Conservation (phyloP, 495 filamentous ascomycete species). For the Aspergillus sclerotioniger region DNA sequence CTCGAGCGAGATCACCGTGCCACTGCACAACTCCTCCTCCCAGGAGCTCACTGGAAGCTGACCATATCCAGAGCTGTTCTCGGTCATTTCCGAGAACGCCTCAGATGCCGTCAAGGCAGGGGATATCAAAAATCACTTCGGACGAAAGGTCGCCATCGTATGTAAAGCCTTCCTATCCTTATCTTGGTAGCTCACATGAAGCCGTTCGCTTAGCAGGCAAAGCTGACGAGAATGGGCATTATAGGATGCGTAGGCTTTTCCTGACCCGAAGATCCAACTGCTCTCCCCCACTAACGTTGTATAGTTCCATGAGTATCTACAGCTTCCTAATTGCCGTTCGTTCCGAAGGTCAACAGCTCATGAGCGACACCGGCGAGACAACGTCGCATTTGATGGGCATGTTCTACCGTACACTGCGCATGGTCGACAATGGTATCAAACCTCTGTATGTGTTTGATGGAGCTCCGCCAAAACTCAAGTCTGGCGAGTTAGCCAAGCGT, state of each 20-base stretch:
- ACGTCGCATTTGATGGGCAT: slow-evolving; percentile 98
- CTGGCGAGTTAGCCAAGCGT: slow-evolving; percentile 90
- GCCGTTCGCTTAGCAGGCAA: not conserved
- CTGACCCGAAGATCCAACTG: slow-evolving; percentile 1
- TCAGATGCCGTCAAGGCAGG: slow-evolving; percentile 92
- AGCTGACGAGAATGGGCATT: slow-evolving; percentile 17
- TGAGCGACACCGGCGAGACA: slow-evolving; percentile 88
- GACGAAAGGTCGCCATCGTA: slow-evolving; percentile 95
- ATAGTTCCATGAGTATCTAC: slow-evolving; percentile 97
- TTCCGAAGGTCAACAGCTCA: slow-evolving; percentile 93
- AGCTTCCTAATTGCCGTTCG: slow-evolving; percentile 97
- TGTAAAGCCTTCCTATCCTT: slow-evolving; percentile 28
- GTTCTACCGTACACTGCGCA: slow-evolving; percentile 97
- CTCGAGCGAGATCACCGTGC: not conserved
- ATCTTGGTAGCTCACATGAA: not conserved
- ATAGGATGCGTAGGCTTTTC: slow-evolving; percentile 77
- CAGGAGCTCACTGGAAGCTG: not conserved
- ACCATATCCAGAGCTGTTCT: slow-evolving; percentile 60
- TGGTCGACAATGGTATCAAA: slow-evolving; percentile 98
- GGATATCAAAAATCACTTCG: slow-evolving; percentile 98
- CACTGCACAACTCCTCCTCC: not conserved
- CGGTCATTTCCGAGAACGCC: slow-evolving; percentile 86
- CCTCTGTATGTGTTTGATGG: slow-evolving; percentile 98
- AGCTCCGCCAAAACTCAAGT: slow-evolving; percentile 93
- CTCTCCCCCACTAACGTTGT: slow-evolving; percentile 18